Evolutionary conservation across 192 early-diverging fungal genomes (phyloP).

Genomic region (Coemansia sp.): DNA sequence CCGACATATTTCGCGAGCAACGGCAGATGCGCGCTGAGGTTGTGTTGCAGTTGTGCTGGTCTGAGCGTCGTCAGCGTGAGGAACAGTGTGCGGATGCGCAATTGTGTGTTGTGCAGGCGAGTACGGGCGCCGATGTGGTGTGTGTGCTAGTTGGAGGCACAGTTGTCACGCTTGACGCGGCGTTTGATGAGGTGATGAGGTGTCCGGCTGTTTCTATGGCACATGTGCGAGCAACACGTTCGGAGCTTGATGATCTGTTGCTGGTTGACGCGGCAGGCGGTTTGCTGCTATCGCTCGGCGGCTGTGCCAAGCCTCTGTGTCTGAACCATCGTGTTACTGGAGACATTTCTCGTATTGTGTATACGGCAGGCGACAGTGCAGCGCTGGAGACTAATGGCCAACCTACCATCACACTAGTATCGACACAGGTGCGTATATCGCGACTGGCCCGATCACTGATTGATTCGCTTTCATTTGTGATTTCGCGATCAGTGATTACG

Average conservation of each 20-base stretch:
- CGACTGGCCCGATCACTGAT: constrained; percentile 14
- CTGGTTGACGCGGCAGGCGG: constrained; percentile 22
- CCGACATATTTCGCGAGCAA: constrained; percentile 48
- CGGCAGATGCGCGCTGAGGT: constrained; percentile 45
- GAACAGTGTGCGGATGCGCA: constrained; percentile 10
- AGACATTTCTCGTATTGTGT: constrained; percentile 4
- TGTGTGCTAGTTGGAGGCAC: constrained; percentile 25
- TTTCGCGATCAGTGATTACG: constrained; percentile 17
- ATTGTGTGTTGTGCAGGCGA: constrained; percentile 38
- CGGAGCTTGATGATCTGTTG: constrained; percentile 33
- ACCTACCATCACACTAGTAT: background rate
- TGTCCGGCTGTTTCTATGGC: constrained; percentile 31
- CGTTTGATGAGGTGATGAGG: constrained; percentile 31
- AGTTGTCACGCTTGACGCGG: constrained; percentile 30
- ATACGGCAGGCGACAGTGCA: constrained; percentile 9
- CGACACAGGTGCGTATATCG: constrained; percentile 14
- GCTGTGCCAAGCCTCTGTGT: constrained; percentile 6
- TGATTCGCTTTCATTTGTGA: constrained; percentile 32
- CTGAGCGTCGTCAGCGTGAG: constrained; percentile 20
- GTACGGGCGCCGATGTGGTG: constrained; percentile 23
- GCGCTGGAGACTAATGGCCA: constrained; percentile 2
- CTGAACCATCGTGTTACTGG: constrained; percentile 1
- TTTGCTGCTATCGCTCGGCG: constrained; percentile 18
- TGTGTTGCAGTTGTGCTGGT: constrained; percentile 40
- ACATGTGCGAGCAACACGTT: constrained; percentile 12